phyloP scores from a whole-genome alignment of 1,139 yeast genomes.

The Geotrichum macrosporum region DNA sequence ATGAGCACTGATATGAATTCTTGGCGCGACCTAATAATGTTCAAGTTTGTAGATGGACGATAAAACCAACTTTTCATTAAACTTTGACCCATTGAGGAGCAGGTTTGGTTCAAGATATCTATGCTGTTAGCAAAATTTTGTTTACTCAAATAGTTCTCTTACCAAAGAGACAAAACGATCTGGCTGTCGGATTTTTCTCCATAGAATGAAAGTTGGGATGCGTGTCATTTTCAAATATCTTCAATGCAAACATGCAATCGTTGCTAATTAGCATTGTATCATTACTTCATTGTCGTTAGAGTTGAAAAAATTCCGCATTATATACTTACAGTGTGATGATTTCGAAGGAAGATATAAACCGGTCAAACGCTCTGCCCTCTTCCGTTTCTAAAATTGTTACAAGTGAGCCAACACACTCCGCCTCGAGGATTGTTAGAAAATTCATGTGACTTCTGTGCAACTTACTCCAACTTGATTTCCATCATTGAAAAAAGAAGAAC shows the following conservation, averaged over 20 bases:
- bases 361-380: conserved; percentile 6
- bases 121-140: neutral
- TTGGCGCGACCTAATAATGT: conserved; percentile 34
- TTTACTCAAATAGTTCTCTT: conserved; percentile 2
- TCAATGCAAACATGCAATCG: conserved; percentile 39
- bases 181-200: conserved; percentile 12
- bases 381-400: conserved; percentile 13
- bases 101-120: conserved; percentile 30
- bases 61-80: conserved; percentile 38
- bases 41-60: conserved; percentile 36
- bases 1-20: conserved; percentile 32
- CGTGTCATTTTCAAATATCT: conserved; percentile 30
- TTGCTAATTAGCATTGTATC: conserved; percentile 37
- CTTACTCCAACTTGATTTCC: conserved; percentile 21
- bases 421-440: conserved; percentile 6
- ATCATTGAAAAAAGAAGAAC: conserved; percentile 16
- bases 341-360: conserved; percentile 13
- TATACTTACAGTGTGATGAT: conserved; percentile 14
- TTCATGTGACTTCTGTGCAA: neutral
- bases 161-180: conserved; percentile 26
- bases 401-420: conserved; percentile 20
- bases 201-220: conserved; percentile 25
- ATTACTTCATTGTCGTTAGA: conserved; percentile 8
- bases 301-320: neutral
- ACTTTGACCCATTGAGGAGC: conserved; percentile 35